These are phyloP conservation scores for Ganoderma sinense DNA, from an alignment of 1,284 basidiomycete genomes.

Conservation along the genomic window DNA sequence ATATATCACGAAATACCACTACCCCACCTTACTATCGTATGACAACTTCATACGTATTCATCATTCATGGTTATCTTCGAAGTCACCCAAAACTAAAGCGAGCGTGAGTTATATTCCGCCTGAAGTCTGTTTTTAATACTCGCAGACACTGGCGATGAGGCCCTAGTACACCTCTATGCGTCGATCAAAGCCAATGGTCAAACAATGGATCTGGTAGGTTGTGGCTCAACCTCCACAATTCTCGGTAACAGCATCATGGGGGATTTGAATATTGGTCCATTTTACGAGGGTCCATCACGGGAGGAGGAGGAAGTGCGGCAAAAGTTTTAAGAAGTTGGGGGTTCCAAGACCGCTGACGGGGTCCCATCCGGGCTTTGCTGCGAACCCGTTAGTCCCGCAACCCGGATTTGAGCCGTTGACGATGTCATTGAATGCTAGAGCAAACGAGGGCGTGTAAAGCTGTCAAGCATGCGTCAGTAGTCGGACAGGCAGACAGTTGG, in stretches of 20 bases:
- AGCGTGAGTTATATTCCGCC: not conserved
- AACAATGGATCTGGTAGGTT: not conserved
- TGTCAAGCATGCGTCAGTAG: constrained; percentile 9
- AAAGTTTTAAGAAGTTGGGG: constrained; percentile 38
- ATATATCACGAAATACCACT: too few relatives aligned
- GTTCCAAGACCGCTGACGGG: constrained; percentile 45
- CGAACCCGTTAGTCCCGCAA: constrained; percentile 47
- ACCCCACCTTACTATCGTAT: too few relatives aligned
- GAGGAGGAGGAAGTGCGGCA: constrained; percentile 26
- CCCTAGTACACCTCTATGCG: too few relatives aligned
- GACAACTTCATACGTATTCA: too few relatives aligned
- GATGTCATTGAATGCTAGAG: constrained; percentile 51
- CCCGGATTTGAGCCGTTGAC: constrained; percentile 52
- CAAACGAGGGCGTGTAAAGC: constrained; percentile 42
- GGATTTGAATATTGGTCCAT: not conserved
- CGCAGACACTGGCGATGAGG: not conserved
- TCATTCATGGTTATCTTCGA: too few relatives aligned
- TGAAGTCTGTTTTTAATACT: not conserved
- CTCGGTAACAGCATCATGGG: not conserved
- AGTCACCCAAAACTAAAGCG: too few relatives aligned
- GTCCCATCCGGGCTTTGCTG: constrained; percentile 47
- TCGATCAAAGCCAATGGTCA: not conserved
- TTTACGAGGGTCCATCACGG: constrained; percentile 11
- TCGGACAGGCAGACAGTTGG: not conserved
- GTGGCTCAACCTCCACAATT: not conserved